Conservation (phyloP, 345 rosid genomes). For the Gossypium turneri region DNA sequence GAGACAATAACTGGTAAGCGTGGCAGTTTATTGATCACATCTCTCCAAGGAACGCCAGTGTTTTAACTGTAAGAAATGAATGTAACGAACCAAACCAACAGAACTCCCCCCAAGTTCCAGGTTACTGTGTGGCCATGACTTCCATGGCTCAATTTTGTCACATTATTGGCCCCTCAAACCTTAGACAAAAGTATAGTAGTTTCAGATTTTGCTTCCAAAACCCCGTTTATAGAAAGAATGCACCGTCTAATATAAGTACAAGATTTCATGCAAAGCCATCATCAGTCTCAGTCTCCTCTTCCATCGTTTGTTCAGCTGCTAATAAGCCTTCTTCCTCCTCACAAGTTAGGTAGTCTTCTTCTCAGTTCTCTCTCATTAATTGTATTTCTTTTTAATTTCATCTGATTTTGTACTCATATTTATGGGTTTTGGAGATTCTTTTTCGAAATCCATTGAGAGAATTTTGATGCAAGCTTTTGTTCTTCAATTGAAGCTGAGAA, state of each 20-base stretch:
- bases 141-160: conserved; percentile 8
- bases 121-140: not conserved
- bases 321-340: conserved; percentile 23
- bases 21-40: conserved; percentile 15
- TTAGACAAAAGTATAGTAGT: not conserved
- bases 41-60: not conserved
- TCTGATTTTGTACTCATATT: not conserved
- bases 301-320: conserved; percentile 14
- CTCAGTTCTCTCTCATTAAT: not conserved
- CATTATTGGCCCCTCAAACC: conserved; percentile 14
- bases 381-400: not conserved
- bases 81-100: not conserved
- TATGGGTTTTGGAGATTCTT: not conserved
- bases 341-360: conserved; percentile 12
- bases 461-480: not conserved
- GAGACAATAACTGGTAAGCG: not conserved
- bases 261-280: conserved; percentile 10
- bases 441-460: not conserved
- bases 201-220: not conserved
- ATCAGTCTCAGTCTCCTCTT: not conserved
- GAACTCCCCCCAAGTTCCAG: not conserved
- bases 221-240: conserved; percentile 2
- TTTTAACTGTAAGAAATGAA: not conserved
- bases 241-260: not conserved
- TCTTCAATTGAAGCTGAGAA: not conserved